Conservation (phyloP, 306 rosid species). For the Senna siamea region DNA sequence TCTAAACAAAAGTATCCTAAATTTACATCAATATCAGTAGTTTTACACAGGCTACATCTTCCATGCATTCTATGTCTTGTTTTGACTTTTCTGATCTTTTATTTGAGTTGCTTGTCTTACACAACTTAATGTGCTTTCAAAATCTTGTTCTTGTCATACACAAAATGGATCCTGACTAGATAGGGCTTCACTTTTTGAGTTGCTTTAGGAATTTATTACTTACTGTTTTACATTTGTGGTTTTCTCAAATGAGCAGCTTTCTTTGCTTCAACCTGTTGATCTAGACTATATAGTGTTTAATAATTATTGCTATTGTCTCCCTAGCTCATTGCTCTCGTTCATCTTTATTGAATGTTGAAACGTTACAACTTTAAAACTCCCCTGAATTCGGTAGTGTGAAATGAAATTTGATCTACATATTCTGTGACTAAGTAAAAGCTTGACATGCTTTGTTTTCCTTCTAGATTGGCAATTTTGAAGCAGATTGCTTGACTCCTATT, state of each 20-base stretch:
- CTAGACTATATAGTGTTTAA: not conserved
- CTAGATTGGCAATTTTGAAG: not conserved
- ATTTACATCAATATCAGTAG: not conserved
- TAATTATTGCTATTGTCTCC: not conserved
- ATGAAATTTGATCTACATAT: not conserved
- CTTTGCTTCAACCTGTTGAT: no score
- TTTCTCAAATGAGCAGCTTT: not conserved
- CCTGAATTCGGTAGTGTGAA: not conserved
- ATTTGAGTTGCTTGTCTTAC: not conserved
- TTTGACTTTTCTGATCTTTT: not conserved
- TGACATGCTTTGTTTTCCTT: not conserved
- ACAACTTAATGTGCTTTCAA: not conserved
- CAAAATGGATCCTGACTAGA: not conserved
- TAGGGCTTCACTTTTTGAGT: not conserved
- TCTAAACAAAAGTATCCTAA: not conserved
- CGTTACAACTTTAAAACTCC: not conserved
- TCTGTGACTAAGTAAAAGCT: not conserved
- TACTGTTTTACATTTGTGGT: not conserved
- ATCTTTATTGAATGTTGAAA: not conserved
- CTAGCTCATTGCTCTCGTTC: not conserved
- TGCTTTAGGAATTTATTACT: not conserved
- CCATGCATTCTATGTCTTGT: not conserved
- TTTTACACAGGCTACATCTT: not conserved
- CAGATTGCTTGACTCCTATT: not conserved
- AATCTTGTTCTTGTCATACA: not conserved